These are phyloP conservation scores for Lactifluus pinguis DNA, from an alignment of 768 basidiomycete genomes.

Conservation along the genomic window DNA sequence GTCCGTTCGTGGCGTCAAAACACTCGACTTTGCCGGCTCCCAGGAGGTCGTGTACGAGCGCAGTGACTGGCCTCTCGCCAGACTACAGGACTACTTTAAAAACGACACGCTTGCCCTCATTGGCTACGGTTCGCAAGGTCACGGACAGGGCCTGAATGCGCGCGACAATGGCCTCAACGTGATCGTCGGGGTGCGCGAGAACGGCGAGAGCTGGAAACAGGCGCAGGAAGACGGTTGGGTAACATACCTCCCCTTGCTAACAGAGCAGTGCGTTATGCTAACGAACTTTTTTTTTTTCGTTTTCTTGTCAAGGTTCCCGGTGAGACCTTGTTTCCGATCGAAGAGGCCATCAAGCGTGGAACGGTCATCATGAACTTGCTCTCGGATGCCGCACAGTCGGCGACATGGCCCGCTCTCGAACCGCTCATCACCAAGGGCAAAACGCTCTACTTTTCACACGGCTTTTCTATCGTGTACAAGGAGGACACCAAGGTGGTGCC, in stretches of 20 bases:
- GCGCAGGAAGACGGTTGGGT: constrained; percentile 96
- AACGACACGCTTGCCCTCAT: constrained; percentile 98
- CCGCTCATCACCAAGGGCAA: constrained; percentile 99
- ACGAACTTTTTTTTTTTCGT: neutral
- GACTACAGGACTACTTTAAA: constrained; percentile 99
- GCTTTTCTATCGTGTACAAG: constrained; percentile 98
- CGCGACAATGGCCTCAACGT: constrained; percentile 99
- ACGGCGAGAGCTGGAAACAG: constrained; percentile 94
- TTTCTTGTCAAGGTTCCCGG: constrained; percentile 62
- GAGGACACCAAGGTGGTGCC: constrained; percentile 92
- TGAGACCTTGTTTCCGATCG: constrained; percentile 95
- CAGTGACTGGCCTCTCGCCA: constrained; percentile 94
- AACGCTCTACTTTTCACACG: constrained; percentile 99
- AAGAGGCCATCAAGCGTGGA: constrained; percentile 91
- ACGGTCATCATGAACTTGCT: constrained; percentile 99
- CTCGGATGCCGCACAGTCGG: constrained; percentile 97
- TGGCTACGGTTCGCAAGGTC: constrained; percentile 97
- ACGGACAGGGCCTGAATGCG: constrained; percentile 97
- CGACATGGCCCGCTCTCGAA: constrained; percentile 82
- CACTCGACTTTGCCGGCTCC: constrained; percentile 92
- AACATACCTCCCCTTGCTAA: constrained; percentile 20
- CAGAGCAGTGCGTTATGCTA: no score
- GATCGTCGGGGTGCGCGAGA: constrained; percentile 95
- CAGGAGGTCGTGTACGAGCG: constrained; percentile 93
- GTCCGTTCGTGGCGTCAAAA: constrained; percentile 78